Base-by-base conservation (phyloP, 73 alveolate species). In the Durusdinium trenchii region DNA sequence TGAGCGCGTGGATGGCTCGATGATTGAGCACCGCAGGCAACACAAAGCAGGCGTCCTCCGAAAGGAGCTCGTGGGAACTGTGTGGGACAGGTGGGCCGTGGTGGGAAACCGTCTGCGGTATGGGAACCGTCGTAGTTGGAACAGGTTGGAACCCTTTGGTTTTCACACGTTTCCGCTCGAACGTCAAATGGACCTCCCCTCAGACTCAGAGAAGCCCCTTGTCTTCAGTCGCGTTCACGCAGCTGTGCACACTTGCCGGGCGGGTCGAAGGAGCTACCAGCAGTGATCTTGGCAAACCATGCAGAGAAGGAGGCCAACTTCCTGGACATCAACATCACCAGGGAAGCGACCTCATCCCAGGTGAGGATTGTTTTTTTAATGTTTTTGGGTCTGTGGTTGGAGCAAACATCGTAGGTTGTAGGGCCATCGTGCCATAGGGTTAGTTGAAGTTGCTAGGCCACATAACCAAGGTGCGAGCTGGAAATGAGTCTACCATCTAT, bases 31-130 rank as follows among this genome's bases (percentile, higher is more conserved):
- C 7, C n/a, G 67, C 42, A 86, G 84, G 28, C 87, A 67, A 57
- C 87, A 91, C 60, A 91, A 91, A 48, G 97, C 97, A 40, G 97
- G 97, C 6, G 97, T 91, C 36, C 97, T 91, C 6, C 97, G 97
- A 43, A 75, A 91, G 97, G 97, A 91, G 85, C 47, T 54, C 28
- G 9, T 12, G 28, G 20, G 75, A 9, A 23, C n/a, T 32, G 1
- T 60, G 73, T 60, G 73, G 73, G n/a, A 60, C 1, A 60, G 6
- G 69, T 57, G 69, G 32, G 12, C 23, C 69, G 12, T 57, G 69
- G 10, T 76, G 57, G 86, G 23, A 43, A 0, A n/a, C 36, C n/a
- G 85, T 4, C n/a, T 0, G 18, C 23, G 28, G 9, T n/a, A 35
- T 32, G 51, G 36, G 40, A 73, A n/a, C 30, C 85, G 30, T 6